Base-by-base conservation (phyloP, 1,284 basidiomycete species). In the Papiliotrema nemorosa region DNA sequence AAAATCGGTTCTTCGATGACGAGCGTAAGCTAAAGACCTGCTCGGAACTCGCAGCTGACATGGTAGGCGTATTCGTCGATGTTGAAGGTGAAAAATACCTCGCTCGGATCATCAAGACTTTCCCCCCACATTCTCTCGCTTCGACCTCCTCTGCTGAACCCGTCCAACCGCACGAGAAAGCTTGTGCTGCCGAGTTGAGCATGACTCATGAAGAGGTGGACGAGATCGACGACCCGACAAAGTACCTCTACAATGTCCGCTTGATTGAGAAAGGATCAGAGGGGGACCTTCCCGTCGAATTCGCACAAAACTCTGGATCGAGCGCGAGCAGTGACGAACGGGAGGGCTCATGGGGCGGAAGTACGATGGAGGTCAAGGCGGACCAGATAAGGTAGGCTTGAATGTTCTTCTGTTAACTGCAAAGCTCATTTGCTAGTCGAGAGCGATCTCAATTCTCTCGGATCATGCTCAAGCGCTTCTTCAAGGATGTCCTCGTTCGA, bases 361-460 rank as follows among this genome's bases (percentile, higher is more conserved):
- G 84, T 79, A 70, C 87, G 47, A 85, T 91, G 78, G 89, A 92
- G 66, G 87, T 90, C 4, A 82, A 83, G 54, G 87, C 85, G 55
- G 78, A 80, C 50, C 80, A 81, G 60, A 86, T 93, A 80, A 88
- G 87, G 90, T 88, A 65, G 50, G 81, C 76, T 38, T n/a, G n/a
- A n/a, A n/a, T n/a, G n/a, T 13, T 3, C 14, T 16, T 42, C 40
- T 42, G 20, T 14, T 25, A n/a, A n/a, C n/a, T n/a, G n/a, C n/a
- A n/a, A n/a, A n/a, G n/a, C n/a, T n/a, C n/a, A n/a, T n/a, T n/a
- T n/a, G 54, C 47, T 60, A 93, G 89, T 67, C 90, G 94, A 55
- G 94, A 98, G 72, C 88, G 93, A 51, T 81, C 93, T 31, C 85
- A 88, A 20, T 97, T 97, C 76, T 94, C 90, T 38, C 96, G 97